Evolutionary conservation across 352 stramenopile genomes (phyloP).

Genomic region (Phytopythium oedochilum): DNA sequence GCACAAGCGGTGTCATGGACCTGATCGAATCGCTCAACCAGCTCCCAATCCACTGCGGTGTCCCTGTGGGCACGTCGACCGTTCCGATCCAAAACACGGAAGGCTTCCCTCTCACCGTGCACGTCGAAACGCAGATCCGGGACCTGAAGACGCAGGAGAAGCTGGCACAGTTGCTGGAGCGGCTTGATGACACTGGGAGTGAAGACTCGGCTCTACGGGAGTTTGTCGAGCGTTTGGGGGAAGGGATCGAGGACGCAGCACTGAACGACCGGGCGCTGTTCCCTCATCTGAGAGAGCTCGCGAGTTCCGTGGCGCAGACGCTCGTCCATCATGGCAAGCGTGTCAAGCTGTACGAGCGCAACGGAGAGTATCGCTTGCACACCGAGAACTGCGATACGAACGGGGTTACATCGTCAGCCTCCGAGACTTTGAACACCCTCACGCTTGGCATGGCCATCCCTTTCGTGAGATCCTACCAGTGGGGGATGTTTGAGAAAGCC

Average conservation of each 20-base stretch:
- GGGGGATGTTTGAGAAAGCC: constrained; percentile 21
- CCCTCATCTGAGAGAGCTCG: not conserved
- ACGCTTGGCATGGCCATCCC: not conserved
- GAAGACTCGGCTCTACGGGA: not conserved
- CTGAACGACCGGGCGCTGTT: not conserved
- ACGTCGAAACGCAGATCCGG: not conserved
- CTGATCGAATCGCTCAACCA: not conserved
- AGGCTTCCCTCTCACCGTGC: not conserved
- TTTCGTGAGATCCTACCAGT: not conserved
- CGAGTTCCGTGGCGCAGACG: not conserved
- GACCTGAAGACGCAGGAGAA: not conserved
- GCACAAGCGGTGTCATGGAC: not conserved
- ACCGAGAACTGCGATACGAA: not conserved
- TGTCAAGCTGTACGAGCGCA: not conserved
- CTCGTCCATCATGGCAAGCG: not conserved
- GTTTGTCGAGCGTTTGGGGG: not conserved
- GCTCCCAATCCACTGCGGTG: not conserved
- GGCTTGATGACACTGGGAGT: no score
- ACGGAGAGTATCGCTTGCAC: not conserved
- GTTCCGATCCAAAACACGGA: not conserved
- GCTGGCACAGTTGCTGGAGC: not conserved
- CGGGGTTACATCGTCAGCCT: not conserved
- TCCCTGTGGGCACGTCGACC: not conserved
- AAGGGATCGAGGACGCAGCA: not conserved
- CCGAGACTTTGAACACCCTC: not conserved